Conservation (phyloP, 1,284 basidiomycete genomes). For the Cryptococcus sp. region DNA sequence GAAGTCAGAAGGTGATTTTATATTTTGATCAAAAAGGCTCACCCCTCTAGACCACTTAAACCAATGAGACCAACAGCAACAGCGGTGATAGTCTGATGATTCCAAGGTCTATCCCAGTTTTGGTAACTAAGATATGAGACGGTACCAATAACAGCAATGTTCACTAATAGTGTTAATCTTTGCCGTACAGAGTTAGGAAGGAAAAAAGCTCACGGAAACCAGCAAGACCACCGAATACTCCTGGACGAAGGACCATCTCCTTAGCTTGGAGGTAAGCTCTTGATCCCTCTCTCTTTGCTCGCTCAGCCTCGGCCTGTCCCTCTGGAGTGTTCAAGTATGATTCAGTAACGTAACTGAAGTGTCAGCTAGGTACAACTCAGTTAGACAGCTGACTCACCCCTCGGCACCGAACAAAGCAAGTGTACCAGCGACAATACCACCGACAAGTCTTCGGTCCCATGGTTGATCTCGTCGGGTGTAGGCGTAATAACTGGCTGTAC, state of each 20-base stretch:
- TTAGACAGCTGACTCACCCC: constrained; percentile 38
- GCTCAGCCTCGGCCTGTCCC: constrained; percentile 57
- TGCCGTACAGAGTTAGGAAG: background rate
- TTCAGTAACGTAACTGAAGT: constrained; percentile 56
- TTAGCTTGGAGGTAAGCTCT: constrained; percentile 58
- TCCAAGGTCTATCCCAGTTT: constrained; percentile 70
- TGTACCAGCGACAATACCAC: constrained; percentile 55
- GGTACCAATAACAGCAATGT: constrained; percentile 62
- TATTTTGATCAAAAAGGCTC: constrained; percentile 24
- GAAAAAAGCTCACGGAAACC: constrained; percentile 55
- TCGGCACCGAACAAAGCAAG: constrained; percentile 60
- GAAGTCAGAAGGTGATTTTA: constrained; percentile 2
- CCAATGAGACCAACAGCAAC: constrained; percentile 62
- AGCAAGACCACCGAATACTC: constrained; percentile 63
- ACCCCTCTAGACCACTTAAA: constrained; percentile 68
- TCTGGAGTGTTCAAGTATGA: constrained; percentile 59
- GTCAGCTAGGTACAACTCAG: background rate
- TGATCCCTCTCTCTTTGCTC: constrained; percentile 61
- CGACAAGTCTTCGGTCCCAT: constrained; percentile 57
- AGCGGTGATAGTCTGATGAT: constrained; percentile 61
- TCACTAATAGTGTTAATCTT: constrained; percentile 51
- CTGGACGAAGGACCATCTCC: constrained; percentile 63
- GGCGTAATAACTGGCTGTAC: constrained; percentile 60
- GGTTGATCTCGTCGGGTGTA: constrained; percentile 64
- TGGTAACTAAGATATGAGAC: constrained; percentile 65